Base-by-base conservation (phyloP, 73 alveolate species). In the Paramecium caudatum region DNA sequence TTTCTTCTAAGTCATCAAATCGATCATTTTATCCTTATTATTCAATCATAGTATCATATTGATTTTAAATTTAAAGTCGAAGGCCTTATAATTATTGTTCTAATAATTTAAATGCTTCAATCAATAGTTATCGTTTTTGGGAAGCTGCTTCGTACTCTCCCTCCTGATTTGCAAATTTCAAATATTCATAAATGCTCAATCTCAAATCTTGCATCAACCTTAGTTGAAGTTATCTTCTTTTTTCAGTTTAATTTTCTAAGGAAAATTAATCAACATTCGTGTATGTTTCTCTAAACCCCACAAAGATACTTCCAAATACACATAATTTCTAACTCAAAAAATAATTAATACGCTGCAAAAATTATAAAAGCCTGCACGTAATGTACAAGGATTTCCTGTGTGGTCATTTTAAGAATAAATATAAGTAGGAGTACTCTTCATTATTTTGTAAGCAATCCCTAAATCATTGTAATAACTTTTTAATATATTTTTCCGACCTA, bases 251-350 rank as follows among this genome's bases (percentile, higher is more conserved):
- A 3, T 68, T 37, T 68, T 34, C 15, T 7, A 34, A 12, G 25
- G 19, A 30, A 16, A 12, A 3, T 1, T 7, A 10, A 10, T 32
- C 16, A 13, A 68, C 3, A 32, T 37, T 12, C 34, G 19, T 68
- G 19, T 30, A 34, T 4, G 84, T 32, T 68, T 68, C 84, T 5
- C 84, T 16, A 68, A 68, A 68, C 34, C 84, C 84, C 10, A 68
- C 13, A 32, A 68, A 7, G 19, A 68, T 32, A n/a, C 61, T 34
- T 13, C 25, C 7, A 37, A 32, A 68, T 34, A 68, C 19, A 7
- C 34, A 25, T 32, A 37, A 37, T 68, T 68, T 68, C 84, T 68
- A 68, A 8, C 13, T 55, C n/a, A n/a, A 55, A 6, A 39, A 39
- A 39, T 39, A 55, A 21, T 55, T 16, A 12, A 55, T 16, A 55